Conservation (phyloP, 2,329 filamentous ascomycete species). For the Aspergillus sp. region DNA sequence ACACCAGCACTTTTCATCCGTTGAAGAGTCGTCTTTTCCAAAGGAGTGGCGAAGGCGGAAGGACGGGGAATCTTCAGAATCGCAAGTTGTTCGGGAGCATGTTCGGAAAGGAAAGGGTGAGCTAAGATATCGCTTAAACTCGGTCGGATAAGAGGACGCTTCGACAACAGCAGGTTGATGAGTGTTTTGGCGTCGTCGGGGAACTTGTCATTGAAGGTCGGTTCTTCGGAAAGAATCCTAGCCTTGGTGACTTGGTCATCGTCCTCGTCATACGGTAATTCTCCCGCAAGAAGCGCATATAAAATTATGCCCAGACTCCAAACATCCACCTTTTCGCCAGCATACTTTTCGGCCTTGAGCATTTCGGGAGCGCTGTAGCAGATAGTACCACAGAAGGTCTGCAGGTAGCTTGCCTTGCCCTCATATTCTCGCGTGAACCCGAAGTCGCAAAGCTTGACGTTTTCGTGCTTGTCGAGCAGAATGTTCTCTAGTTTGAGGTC, state of each 20-base stretch:
- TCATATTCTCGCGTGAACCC: conserved; percentile 97
- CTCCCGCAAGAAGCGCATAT: conserved; percentile 72
- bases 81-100: conserved; percentile 79
- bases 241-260: conserved; percentile 80
- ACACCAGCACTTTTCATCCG: conserved; percentile 91
- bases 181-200: conserved; percentile 70
- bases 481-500: conserved; percentile 97
- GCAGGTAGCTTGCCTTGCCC: conserved; percentile 85
- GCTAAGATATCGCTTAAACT: conserved; percentile 75
- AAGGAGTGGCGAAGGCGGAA: conserved; percentile 71
- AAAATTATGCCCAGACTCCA: conserved; percentile 95
- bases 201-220: conserved; percentile 74
- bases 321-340: conserved; percentile 94
- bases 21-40: conserved; percentile 87
- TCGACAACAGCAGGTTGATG: conserved; percentile 75
- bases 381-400: conserved; percentile 95
- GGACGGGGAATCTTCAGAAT: conserved; percentile 78
- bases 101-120: conserved; percentile 79
- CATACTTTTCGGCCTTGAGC: conserved; percentile 97
- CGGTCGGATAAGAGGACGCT: conserved; percentile 77
- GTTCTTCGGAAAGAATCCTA: conserved; percentile 78
- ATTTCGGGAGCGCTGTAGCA: conserved; percentile 98
- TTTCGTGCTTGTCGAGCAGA: conserved; percentile 88
- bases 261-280: conserved; percentile 92
- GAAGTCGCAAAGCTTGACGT: conserved; percentile 96